Evolutionary conservation across 2,329 filamentous ascomycete genomes (phyloP), one percentile per base, ranked within the genome.

Genomic region (Penicillium psychrosexuale): DNA sequence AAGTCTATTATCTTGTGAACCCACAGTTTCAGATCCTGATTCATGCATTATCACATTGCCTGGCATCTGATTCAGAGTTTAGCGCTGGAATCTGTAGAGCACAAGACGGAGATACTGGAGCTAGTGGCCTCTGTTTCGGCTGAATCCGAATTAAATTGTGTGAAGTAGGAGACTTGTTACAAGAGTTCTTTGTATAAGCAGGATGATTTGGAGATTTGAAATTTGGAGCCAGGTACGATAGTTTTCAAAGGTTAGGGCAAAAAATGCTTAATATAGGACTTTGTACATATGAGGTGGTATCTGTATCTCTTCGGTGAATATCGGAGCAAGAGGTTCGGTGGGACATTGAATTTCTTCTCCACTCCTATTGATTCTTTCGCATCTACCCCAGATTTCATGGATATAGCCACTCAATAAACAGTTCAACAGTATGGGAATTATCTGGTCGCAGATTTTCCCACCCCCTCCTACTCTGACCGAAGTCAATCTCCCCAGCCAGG

Each of bases 401-500:
- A 28, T 24, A 36, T 5, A 22, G 13, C 15, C 17, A 17, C 48
- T 17, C 2, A n/a, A 36, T 17, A 8, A 38, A 22, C 6, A 44
- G 17, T 39, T 39, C 24, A 43, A 22, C 27, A 19, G 11, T 8
- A 62, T 63, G 58, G 60, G 60, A 22, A 17, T 47, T 12, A 47
- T 13, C 7, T 63, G 57, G 55, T 63, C 61, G 24, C 63, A 65
- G 12, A 52, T 61, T 24, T 64, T 60, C n/a, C 65, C 63, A 4
- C 63, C 61, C 2, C 8, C 39, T 3, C 59, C 65, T 8, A 51
- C 38, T 8, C 34, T 66, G 15, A 68, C 66, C 11, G 65, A 63
- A 34, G 33, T 33, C 5, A 60, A 66, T 34, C 36, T 66, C 8
- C 57, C 59, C 11, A 59, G 56, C 30, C 65, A 64, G 39, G 40